Percentiles rank a stretch among this genome's conserved stretches.
phyloP scores from a whole-genome alignment of 2,329 filamentous ascomycete species.

The Claviceps quebecensis region DNA sequence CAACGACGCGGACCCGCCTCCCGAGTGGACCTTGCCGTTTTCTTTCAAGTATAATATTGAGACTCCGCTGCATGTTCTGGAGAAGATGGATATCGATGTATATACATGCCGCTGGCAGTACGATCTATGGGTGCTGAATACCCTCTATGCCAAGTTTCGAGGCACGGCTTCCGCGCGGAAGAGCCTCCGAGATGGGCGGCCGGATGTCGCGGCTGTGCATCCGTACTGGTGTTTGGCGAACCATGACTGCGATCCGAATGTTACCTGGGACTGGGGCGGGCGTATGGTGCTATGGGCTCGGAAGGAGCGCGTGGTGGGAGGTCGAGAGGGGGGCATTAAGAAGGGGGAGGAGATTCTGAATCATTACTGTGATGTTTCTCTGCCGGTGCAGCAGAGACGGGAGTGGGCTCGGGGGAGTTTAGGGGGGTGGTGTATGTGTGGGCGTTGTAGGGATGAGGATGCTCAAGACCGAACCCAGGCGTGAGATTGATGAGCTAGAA shows the following conservation, averaged over 20 bases:
- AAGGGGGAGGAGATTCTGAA: constrained; percentile 77
- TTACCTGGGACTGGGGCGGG: constrained; percentile 85
- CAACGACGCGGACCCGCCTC: constrained; percentile 42
- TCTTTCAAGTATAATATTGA: constrained; percentile 65
- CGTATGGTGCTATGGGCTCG: constrained; percentile 57
- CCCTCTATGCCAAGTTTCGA: constrained; percentile 81
- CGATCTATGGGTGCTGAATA: constrained; percentile 79
- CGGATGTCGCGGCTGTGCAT: constrained; percentile 86
- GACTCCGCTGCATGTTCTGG: constrained; percentile 60
- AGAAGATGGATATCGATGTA: constrained; percentile 74
- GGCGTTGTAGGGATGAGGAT: constrained; percentile 64
- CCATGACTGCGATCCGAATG: constrained; percentile 90
- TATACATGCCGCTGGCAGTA: constrained; percentile 44
- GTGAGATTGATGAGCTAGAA: too few species aligned
- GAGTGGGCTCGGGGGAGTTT: constrained; percentile 83
- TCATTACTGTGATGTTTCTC: constrained; percentile 80
- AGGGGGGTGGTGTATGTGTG: constrained; percentile 79
- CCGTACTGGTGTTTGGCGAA: constrained; percentile 95
- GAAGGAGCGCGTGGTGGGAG: constrained; percentile 39
- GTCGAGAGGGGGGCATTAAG: constrained; percentile 45
- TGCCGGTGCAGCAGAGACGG: constrained; percentile 65
- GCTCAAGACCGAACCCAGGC: constrained; percentile 9
- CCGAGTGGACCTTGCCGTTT: constrained; percentile 59
- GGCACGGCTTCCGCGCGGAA: constrained; percentile 82
- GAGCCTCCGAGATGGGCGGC: constrained; percentile 60